Conservation (phyloP, 306 rosid species). For the Rubus parviflorus region DNA sequence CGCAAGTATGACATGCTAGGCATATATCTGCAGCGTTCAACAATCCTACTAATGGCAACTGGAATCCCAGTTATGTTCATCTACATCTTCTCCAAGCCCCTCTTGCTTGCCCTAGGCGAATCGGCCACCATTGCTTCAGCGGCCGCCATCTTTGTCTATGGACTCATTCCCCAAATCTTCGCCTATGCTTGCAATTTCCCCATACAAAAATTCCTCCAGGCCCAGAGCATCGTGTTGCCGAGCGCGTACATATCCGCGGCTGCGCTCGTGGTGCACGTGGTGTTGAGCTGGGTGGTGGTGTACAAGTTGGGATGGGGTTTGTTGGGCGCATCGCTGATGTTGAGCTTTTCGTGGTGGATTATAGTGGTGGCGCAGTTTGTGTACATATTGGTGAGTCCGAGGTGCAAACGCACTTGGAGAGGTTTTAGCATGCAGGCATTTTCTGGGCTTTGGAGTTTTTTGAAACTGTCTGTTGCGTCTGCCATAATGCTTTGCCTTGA, state of each 20-base stretch:
- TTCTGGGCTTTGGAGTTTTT: constrained; percentile 41
- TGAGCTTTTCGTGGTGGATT: constrained; percentile 59
- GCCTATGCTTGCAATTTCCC: constrained; percentile 59
- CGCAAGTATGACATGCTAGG: constrained; percentile 45
- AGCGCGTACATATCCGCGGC: constrained; percentile 42
- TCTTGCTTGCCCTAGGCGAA: constrained; percentile 42
- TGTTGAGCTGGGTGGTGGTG: constrained; percentile 44
- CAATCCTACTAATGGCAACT: constrained; percentile 35
- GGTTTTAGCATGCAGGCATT: constrained; percentile 47
- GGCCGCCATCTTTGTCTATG: constrained; percentile 42
- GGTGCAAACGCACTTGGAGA: constrained; percentile 44
- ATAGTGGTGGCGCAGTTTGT: constrained; percentile 47
- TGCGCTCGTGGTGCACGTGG: constrained; percentile 30
- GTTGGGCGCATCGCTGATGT: constrained; percentile 39
- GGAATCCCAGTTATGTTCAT: constrained; percentile 35
- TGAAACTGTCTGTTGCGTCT: constrained; percentile 51
- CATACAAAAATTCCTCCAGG: constrained; percentile 56
- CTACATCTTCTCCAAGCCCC: constrained; percentile 39
- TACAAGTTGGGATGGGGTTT: constrained; percentile 38
- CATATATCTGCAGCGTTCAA: constrained; percentile 47
- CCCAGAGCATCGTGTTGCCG: constrained; percentile 52
- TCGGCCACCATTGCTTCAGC: constrained; percentile 33
- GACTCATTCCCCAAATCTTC: constrained; percentile 55
- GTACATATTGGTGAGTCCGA: constrained; percentile 32
- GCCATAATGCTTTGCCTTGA: constrained; percentile 56